Percentiles rank a stretch among this genome's conserved stretches.
phyloP scores from a whole-genome alignment of 768 basidiomycete species.

The Wakefieldia striispora region DNA sequence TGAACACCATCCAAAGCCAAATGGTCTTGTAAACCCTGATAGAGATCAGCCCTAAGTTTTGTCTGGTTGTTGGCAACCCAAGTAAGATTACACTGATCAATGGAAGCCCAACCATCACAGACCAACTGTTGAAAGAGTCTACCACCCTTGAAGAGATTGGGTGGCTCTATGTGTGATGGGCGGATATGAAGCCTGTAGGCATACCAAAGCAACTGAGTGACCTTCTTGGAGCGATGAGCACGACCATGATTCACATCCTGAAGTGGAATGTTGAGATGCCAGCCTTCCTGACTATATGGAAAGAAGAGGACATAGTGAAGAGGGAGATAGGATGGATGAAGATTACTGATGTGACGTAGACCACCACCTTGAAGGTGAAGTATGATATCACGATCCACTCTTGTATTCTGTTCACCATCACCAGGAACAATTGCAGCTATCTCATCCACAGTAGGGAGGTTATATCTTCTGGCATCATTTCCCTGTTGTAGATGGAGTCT shows the following conservation, averaged over 20 bases:
- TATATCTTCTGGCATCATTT: conserved; percentile 38
- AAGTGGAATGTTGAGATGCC: conserved; percentile 28
- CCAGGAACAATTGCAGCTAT: conserved; percentile 43
- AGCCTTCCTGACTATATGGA: conserved; percentile 39
- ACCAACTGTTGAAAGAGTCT: conserved; percentile 44
- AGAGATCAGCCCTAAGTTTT: conserved; percentile 33
- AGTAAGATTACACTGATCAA: conserved; percentile 39
- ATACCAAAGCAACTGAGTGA: conserved; percentile 31
- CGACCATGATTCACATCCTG: not conserved
- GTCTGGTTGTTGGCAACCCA: conserved; percentile 37
- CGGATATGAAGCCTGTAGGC: conserved; percentile 33
- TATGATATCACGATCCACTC: conserved; percentile 35
- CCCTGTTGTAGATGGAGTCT: conserved; percentile 4
- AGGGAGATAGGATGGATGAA: conserved; percentile 34
- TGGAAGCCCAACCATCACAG: conserved; percentile 44
- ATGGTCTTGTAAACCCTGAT: conserved; percentile 36
- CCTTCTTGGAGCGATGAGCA: conserved; percentile 11
- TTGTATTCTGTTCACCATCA: conserved; percentile 14
- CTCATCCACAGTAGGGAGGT: conserved; percentile 42
- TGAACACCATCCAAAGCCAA: conserved; percentile 16
- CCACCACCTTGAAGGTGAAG: conserved; percentile 22
- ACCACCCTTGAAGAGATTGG: conserved; percentile 34
- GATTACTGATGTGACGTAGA: conserved; percentile 33
- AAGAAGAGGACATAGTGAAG: conserved; percentile 47
- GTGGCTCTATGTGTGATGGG: conserved; percentile 5